Evolutionary conservation across 2,329 filamentous ascomycete genomes (phyloP).

Genomic region (Dothideomycetes sp.): DNA sequence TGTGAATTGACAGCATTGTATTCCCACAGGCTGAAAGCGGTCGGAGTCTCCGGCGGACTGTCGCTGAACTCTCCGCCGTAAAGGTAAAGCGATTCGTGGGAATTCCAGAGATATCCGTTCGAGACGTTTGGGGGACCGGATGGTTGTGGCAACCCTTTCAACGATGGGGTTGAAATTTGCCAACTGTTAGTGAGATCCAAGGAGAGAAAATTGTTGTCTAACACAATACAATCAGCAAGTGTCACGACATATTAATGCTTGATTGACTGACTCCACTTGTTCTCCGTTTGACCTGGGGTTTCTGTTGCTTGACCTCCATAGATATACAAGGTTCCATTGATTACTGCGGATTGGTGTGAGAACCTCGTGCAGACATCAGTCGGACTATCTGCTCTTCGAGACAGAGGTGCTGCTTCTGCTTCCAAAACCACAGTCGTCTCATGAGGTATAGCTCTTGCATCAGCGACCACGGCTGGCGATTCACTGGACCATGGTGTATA

Average conservation of each 20-base stretch:
- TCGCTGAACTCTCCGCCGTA: constrained; percentile 70
- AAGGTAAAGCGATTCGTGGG: constrained; percentile 58
- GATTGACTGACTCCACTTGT: constrained; percentile 58
- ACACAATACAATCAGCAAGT: constrained; percentile 10
- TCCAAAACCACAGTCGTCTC: constrained; percentile 12
- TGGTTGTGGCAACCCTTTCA: constrained; percentile 55
- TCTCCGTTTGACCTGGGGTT: constrained; percentile 45
- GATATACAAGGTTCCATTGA: constrained; percentile 68
- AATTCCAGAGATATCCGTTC: constrained; percentile 68
- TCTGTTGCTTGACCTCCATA: constrained; percentile 62
- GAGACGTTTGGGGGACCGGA: constrained; percentile 62
- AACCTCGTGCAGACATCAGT: constrained; percentile 56
- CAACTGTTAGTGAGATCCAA: constrained; percentile 67
- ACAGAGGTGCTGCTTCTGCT: constrained; percentile 14
- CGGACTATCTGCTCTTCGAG: constrained; percentile 37
- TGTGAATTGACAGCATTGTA: constrained; percentile 51
- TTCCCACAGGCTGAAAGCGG: constrained; percentile 57
- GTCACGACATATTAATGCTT: constrained; percentile 13
- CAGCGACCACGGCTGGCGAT: constrained; percentile 23
- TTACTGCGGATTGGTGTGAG: constrained; percentile 56
- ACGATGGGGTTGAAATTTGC: constrained; percentile 53
- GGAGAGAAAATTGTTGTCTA: constrained; percentile 62
- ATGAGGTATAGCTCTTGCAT: constrained; percentile 22
- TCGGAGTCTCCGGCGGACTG: constrained; percentile 47
- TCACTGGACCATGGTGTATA: constrained; percentile 18